Evolutionary conservation across 805 yeast genomes (phyloP).

Genomic region (Ogataea ramenticola): DNA sequence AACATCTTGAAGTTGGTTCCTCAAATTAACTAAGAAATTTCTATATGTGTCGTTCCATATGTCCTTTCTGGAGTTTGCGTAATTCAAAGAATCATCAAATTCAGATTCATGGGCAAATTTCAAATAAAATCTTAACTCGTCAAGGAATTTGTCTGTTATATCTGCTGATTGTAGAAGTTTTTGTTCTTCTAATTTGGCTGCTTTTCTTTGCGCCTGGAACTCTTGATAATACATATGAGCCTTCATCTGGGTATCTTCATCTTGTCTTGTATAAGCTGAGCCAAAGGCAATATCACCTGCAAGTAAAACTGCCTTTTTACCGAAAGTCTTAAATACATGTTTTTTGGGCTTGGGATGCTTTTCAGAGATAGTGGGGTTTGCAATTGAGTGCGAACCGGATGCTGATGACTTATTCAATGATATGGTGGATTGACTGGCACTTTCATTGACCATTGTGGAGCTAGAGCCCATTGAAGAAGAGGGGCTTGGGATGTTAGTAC

Average conservation of each 20-base stretch:
- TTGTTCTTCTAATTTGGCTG: constrained; percentile 8
- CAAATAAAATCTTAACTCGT: constrained; percentile 22
- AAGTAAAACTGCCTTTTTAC: constrained; percentile 20
- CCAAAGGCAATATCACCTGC: constrained; percentile 28
- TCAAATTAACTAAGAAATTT: constrained; percentile 12
- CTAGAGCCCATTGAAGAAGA: no score
- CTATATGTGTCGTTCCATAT: constrained; percentile 23
- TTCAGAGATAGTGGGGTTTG: no score
- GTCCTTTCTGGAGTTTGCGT: constrained; percentile 24
- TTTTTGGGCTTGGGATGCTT: not conserved
- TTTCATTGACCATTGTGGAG: no score
- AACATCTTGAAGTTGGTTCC: constrained; percentile 11
- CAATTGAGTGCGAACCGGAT: no score
- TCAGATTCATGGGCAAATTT: constrained; percentile 27
- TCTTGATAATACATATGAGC: not conserved
- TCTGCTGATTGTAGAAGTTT: constrained; percentile 9
- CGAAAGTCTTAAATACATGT: constrained; percentile 11
- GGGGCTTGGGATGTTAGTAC: no score
- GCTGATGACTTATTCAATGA: no score
- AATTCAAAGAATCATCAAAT: constrained; percentile 22
- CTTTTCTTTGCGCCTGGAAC: constrained; percentile 4
- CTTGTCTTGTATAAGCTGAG: constrained; percentile 6
- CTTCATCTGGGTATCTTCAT: constrained; percentile 4
- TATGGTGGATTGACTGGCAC: no score
- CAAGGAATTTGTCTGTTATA: constrained; percentile 16